Percentiles rank a stretch among this genome's conserved stretches.
phyloP scores from a whole-genome alignment of 2,329 filamentous ascomycete genomes.

The Harringtonia aguacate region DNA sequence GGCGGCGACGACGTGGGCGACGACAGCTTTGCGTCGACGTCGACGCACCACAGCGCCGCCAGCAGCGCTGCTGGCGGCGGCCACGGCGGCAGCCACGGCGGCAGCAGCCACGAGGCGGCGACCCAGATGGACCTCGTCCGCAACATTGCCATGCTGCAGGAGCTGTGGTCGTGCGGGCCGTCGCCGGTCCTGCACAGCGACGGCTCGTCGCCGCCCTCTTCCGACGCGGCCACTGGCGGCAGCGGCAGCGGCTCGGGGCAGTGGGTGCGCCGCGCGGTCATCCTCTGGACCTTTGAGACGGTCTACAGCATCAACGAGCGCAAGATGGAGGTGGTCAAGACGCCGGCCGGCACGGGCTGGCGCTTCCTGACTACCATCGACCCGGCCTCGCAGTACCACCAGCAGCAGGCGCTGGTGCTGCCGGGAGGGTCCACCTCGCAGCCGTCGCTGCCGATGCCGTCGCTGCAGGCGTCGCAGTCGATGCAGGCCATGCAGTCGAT shows the following conservation, averaged over 20 bases:
- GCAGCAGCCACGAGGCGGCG: conserved; percentile 9
- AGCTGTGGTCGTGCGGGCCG: conserved; percentile 47
- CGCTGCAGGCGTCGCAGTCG: too few species aligned
- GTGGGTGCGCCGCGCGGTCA: conserved; percentile 48
- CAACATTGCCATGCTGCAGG: conserved; percentile 57
- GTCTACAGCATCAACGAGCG: conserved; percentile 32
- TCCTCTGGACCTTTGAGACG: conserved; percentile 54
- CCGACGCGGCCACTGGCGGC: not conserved
- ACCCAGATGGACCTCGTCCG: conserved; percentile 46
- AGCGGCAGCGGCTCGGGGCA: conserved; percentile 13
- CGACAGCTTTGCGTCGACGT: conserved; percentile 14
- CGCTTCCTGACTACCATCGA: conserved; percentile 51
- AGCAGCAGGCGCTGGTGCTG: conserved; percentile 31
- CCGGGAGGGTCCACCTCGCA: not conserved
- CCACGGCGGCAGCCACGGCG: conserved; percentile 11
- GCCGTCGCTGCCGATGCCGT: too few species aligned
- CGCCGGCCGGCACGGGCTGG: conserved; percentile 46
- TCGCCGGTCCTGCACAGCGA: conserved; percentile 14
- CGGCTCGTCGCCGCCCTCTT: not conserved
- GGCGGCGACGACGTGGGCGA: conserved; percentile 14
- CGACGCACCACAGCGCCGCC: conserved; percentile 14
- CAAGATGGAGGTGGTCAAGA: conserved; percentile 32
- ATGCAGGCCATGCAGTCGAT: too few species aligned
- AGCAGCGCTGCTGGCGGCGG: conserved; percentile 4
- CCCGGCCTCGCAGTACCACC: conserved; percentile 47